These are phyloP conservation scores for Gymnopilus junonius DNA, from an alignment of 768 basidiomycete species.

Conservation along the genomic window DNA sequence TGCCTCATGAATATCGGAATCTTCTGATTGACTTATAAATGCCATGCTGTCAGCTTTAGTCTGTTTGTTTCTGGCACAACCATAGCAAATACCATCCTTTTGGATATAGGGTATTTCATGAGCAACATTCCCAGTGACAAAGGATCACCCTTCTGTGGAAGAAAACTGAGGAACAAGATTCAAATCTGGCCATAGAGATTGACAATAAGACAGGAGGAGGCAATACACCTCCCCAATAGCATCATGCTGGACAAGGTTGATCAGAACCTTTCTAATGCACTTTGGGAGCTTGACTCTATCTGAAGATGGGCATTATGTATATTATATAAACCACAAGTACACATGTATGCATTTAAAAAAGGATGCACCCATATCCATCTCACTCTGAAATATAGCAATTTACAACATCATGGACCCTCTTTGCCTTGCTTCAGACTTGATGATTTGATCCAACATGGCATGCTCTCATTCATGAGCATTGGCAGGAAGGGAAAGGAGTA, in stretches of 20 bases:
- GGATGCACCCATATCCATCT: neutral
- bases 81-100: neutral
- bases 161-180: neutral
- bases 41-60: neutral
- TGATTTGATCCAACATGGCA: conserved; percentile 14
- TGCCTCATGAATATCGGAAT: neutral
- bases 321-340: too few relatives aligned
- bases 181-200: neutral
- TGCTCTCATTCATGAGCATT: conserved; percentile 14
- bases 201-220: neutral
- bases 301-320: neutral
- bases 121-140: neutral
- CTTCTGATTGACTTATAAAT: neutral
- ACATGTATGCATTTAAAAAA: too few relatives aligned
- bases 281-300: neutral
- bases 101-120: neutral
- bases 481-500: conserved; percentile 19
- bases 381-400: conserved; percentile 24
- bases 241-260: neutral
- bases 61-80: neutral
- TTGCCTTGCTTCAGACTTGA: conserved; percentile 15
- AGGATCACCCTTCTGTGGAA: neutral
- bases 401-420: conserved; percentile 25
- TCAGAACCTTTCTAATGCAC: neutral
- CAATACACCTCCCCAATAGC: neutral